Evolutionary conservation across 2,329 filamentous ascomycete species (phyloP).

Genomic region (Myrmaecium sp.): DNA sequence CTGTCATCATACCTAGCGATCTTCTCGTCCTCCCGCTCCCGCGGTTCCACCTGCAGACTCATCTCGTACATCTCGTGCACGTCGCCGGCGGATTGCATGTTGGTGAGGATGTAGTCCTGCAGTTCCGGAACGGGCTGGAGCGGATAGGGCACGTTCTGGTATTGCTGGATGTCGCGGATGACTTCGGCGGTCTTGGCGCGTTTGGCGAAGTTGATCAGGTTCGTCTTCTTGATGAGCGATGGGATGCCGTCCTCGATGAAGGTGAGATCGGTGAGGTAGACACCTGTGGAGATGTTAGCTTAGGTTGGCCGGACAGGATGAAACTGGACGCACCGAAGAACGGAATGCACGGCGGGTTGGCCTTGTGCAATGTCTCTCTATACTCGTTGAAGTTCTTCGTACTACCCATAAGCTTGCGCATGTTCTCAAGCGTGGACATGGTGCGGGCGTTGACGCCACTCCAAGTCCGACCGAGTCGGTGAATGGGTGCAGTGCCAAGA

Average conservation of each 20-base stretch:
- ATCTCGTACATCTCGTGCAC: constrained; percentile 99
- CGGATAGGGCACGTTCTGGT: constrained; percentile 93
- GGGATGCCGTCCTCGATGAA: constrained; percentile 98
- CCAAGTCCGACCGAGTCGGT: constrained; percentile 87
- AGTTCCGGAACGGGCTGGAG: constrained; percentile 78
- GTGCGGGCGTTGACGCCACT: constrained; percentile 79
- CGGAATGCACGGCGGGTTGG: constrained; percentile 92
- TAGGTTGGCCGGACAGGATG: neutral
- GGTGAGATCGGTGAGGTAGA: constrained; percentile 91
- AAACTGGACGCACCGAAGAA: constrained; percentile 60
- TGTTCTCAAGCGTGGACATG: constrained; percentile 62
- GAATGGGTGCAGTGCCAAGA: constrained; percentile 83
- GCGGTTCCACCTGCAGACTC: constrained; percentile 80
- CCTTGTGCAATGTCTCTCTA: constrained; percentile 76
- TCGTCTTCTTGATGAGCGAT: constrained; percentile 87
- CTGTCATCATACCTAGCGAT: constrained; percentile 96
- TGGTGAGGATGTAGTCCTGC: constrained; percentile 90
- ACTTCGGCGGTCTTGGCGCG: constrained; percentile 95
- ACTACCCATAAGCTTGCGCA: constrained; percentile 90
- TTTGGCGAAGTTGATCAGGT: constrained; percentile 97
- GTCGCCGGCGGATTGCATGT: constrained; percentile 88
- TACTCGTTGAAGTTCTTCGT: constrained; percentile 98
- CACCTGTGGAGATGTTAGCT: constrained; percentile 38
- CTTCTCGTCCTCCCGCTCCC: constrained; percentile 96
- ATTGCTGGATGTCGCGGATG: constrained; percentile 96